phyloP scores from a whole-genome alignment of 2,329 filamentous ascomycete species.

The Pestalotiopsis sp. region DNA sequence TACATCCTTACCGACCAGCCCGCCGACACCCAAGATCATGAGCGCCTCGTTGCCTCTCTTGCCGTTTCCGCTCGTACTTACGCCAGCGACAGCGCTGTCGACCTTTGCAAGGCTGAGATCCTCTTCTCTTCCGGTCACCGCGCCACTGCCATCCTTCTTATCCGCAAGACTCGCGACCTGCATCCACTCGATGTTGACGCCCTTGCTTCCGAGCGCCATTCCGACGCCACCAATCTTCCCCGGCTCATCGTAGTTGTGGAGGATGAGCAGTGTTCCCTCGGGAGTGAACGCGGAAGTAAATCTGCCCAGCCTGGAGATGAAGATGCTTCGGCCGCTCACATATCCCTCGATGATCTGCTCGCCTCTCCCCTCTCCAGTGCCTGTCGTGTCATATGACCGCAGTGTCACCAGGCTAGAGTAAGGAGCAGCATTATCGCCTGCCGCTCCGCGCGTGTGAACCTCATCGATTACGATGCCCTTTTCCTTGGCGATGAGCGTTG shows the following conservation, averaged over 20 bases:
- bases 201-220: slow-evolving; percentile 66
- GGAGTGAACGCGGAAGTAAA: slow-evolving; percentile 77
- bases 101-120: slow-evolving; percentile 17
- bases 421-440: slow-evolving; percentile 48
- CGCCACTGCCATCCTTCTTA: background rate
- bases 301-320: slow-evolving; percentile 73
- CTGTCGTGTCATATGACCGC: slow-evolving; percentile 48
- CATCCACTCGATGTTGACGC: slow-evolving; percentile 83
- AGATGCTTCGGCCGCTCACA: slow-evolving; percentile 63
- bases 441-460: slow-evolving; percentile 63
- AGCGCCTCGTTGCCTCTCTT: slow-evolving; percentile 65
- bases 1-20: slow-evolving; percentile 61
- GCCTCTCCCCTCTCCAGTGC: background rate
- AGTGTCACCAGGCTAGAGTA: slow-evolving; percentile 75
- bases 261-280: slow-evolving; percentile 73
- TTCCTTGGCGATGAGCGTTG: slow-evolving; percentile 72
- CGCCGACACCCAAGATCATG: slow-evolving; percentile 80
- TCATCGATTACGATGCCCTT: slow-evolving; percentile 80
- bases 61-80: slow-evolving; percentile 18
- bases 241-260: slow-evolving; percentile 79
- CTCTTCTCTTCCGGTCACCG: slow-evolving; percentile 13
- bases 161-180: slow-evolving; percentile 60
- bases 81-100: slow-evolving; percentile 23
- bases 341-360: slow-evolving; percentile 64
- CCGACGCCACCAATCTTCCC: slow-evolving; percentile 85